Base-by-base conservation (phyloP, 306 rosid genomes). In the Castanopsis chinensis region DNA sequence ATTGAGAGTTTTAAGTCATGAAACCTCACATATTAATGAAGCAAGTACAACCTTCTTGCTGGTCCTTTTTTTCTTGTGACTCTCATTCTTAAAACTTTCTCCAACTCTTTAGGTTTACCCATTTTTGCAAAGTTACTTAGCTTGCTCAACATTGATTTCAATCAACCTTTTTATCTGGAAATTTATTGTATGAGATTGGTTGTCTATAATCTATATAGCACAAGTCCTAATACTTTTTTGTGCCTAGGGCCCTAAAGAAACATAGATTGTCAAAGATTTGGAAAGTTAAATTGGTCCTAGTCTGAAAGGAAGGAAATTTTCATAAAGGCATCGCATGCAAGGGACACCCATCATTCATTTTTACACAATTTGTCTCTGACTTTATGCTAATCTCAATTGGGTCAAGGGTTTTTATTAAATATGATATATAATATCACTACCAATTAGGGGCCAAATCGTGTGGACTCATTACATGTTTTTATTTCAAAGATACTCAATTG, bases 291-390 rank as follows among this genome's bases (percentile, higher is more conserved):
- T 60, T 17, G 52, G 37, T 33, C 71, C 43, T 23, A 54, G 69
- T 75, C 35, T 72, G 49, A 69, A 76, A 51, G 73, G 49, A 75
- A 4, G 71, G 18, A 70, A 53, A 41, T 6, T 32, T 52, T 77
- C 55, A 51, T 71, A 53, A 75, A 53, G 79, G 71, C 72, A 67
- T 71, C 80, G 73, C 84, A 82, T 72, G 80, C 80, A 75, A 72
- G 77, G 78, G 45, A 59, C 76, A 71, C 57, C 68, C 83, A 79
- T 86, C 77, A 83, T 79, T 83, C 78, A 54, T 17, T 69, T 84
- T 58, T 71, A 60, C 57, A 52, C 49, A 52, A n/a, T 52, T 18
- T 9, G 13, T 59, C 43, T 54, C 6, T 17, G 49, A 18, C 73
- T 70, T 57, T 35, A 5, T 6, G 12, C 9, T n/a, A n/a, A n/a